A percentile compares a stretch with the other conserved stretches of the same genome.
phyloP scores from a whole-genome alignment of 176 grass and related monocot genomes.

The Puya raimondii region DNA sequence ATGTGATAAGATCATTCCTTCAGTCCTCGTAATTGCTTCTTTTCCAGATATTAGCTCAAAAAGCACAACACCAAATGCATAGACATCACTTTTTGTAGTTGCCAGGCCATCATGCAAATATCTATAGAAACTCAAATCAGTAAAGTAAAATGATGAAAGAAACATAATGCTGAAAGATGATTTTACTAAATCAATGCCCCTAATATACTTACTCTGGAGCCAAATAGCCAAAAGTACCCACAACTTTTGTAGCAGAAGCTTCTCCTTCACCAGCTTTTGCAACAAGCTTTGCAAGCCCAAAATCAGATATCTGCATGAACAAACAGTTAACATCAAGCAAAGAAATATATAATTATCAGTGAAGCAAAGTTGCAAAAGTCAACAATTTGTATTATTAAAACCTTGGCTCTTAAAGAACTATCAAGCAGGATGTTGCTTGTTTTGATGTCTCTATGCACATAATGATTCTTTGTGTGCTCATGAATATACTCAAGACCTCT shows the following conservation, averaged over 20 bases:
- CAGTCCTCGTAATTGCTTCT: conserved; percentile 81
- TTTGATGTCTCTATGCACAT: conserved; percentile 99
- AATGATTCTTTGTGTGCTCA: conserved; percentile 97
- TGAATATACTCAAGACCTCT: conserved; percentile 99
- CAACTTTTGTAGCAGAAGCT: conserved; percentile 93
- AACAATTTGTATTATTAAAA: conserved; percentile 23
- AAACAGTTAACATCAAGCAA: not conserved
- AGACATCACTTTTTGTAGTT: conserved; percentile 91
- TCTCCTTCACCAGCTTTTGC: conserved; percentile 80
- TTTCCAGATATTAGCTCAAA: conserved; percentile 96
- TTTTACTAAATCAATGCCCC: not conserved
- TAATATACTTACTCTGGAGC: conserved; percentile 80
- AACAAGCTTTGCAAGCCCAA: conserved; percentile 96
- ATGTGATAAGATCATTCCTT: conserved; percentile 35
- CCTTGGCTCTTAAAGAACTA: conserved; percentile 85
- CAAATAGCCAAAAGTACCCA: conserved; percentile 95
- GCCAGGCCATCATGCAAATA: conserved; percentile 86
- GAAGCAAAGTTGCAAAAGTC: conserved; percentile 9
- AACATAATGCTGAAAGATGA: not conserved
- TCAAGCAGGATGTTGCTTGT: conserved; percentile 98
- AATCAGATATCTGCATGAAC: conserved; percentile 79
- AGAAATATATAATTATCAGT: conserved; percentile 5
- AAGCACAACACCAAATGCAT: conserved; percentile 94
- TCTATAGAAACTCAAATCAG: conserved; percentile 39
- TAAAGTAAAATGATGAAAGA: conserved; percentile 12